phyloP scores from a whole-genome alignment of 2,329 filamentous ascomycete species.

The Monosporascus ibericus region DNA sequence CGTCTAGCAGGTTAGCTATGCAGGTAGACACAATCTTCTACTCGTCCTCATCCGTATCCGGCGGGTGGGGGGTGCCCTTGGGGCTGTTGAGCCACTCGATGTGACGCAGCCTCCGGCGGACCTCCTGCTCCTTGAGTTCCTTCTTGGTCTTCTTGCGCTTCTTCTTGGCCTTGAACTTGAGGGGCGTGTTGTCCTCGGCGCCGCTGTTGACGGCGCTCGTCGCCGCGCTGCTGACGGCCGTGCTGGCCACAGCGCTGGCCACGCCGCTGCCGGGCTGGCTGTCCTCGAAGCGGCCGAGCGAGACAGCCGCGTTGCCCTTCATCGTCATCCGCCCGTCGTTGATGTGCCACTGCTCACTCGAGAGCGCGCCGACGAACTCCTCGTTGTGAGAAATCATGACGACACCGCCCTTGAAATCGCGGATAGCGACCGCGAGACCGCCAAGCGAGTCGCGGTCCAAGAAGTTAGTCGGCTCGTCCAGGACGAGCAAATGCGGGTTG shows the following conservation, averaged over 20 bases:
- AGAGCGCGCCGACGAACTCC: slow-evolving; percentile 93
- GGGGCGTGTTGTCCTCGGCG: slow-evolving; percentile 68
- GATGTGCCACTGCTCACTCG: slow-evolving; percentile 95
- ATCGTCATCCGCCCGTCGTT: slow-evolving; percentile 80
- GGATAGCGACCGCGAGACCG: slow-evolving; percentile 93
- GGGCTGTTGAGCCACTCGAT: slow-evolving; percentile 78
- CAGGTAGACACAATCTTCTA: slow-evolving; percentile 6
- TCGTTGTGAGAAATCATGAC: slow-evolving; percentile 99
- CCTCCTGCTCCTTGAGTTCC: slow-evolving; percentile 90
- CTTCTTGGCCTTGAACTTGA: slow-evolving; percentile 86
- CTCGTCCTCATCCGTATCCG: slow-evolving; percentile 72
- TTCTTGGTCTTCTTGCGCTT: slow-evolving; percentile 99
- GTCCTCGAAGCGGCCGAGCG: slow-evolving; percentile 84
- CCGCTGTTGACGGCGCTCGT: slow-evolving; percentile 70
- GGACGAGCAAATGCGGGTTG: slow-evolving; percentile 93
- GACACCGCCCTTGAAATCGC: slow-evolving; percentile 96
- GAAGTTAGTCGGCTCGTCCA: slow-evolving; percentile 99
- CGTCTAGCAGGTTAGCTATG: too few relatives aligned
- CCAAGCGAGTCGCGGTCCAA: slow-evolving; percentile 96
- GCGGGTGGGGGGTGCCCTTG: slow-evolving; percentile 74
- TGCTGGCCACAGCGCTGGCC: slow-evolving; percentile 48
- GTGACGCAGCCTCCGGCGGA: slow-evolving; percentile 78
- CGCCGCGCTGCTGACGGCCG: slow-evolving; percentile 42
- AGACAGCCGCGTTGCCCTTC: slow-evolving; percentile 69
- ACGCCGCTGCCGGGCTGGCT: slow-evolving; percentile 49